These are phyloP conservation scores for Hevea brasiliensis DNA, from an alignment of 345 rosid species.

Conservation along the genomic window DNA sequence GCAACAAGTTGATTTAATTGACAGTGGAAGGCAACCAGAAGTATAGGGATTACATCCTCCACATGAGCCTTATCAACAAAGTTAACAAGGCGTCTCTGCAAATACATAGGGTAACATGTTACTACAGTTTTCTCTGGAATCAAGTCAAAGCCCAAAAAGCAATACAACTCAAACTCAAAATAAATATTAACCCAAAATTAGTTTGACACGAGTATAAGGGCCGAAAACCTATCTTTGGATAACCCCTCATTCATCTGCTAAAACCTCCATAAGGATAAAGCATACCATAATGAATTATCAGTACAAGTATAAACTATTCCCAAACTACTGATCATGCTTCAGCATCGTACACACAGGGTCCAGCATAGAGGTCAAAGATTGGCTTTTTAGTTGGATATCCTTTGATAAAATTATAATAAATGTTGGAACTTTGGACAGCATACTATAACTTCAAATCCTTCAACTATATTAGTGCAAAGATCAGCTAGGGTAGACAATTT, in stretches of 20 bases:
- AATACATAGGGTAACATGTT: slow-evolving; percentile 17
- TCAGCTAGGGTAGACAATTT: neutral
- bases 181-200: no score
- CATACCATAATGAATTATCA: neutral
- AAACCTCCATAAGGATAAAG: neutral
- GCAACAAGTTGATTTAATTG: slow-evolving; percentile 61
- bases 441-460: neutral
- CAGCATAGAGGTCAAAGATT: neutral
- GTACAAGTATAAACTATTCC: neutral
- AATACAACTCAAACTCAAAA: no score
- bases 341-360: neutral
- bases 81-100: slow-evolving; percentile 73
- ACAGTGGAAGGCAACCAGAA: slow-evolving; percentile 80
- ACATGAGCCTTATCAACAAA: slow-evolving; percentile 73
- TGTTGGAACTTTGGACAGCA: no score
- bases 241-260: neutral
- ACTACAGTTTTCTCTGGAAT: neutral
- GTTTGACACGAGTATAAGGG: neutral
- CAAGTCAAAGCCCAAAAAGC: neutral
- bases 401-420: neutral
- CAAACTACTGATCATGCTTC: neutral
- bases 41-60: slow-evolving; percentile 80
- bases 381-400: neutral
- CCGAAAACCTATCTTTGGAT: neutral
- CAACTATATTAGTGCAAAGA: neutral